These are phyloP conservation scores for Boletus rubropictus DNA, from an alignment of 768 basidiomycete species.

Conservation along the genomic window DNA sequence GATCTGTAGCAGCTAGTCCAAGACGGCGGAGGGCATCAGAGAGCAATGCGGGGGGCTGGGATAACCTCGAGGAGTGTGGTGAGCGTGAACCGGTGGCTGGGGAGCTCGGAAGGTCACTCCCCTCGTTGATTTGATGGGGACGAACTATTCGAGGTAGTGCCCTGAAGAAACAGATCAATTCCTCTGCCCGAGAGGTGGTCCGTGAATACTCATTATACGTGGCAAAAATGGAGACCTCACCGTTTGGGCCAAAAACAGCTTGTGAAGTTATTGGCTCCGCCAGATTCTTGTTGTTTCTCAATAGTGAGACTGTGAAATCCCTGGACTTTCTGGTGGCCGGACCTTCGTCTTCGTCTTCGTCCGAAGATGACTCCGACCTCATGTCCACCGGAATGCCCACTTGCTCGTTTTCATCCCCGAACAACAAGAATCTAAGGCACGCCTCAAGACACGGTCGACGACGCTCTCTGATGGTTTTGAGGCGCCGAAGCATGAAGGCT, in stretches of 20 bases:
- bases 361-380: constrained; percentile 62
- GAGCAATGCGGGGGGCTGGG: constrained; percentile 62
- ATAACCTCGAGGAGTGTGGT: constrained; percentile 29
- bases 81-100: constrained; percentile 30
- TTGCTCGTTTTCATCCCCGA: constrained; percentile 54
- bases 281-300: constrained; percentile 68
- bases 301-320: constrained; percentile 47
- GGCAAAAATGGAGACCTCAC: constrained; percentile 34
- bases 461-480: constrained; percentile 64
- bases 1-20: constrained; percentile 56
- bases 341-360: constrained; percentile 62
- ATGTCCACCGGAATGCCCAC: constrained; percentile 34
- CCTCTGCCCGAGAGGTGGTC: constrained; percentile 44
- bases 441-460: constrained; percentile 81
- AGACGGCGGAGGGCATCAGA: constrained; percentile 71
- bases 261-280: constrained; percentile 84
- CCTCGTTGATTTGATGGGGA: constrained; percentile 36
- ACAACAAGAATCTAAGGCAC: constrained; percentile 77
- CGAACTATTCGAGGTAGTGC: constrained; percentile 67
- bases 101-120: constrained; percentile 42
- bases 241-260: constrained; percentile 84
- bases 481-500: constrained; percentile 70
- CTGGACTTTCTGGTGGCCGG: constrained; percentile 35
- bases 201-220: constrained; percentile 1
- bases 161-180: constrained; percentile 83